Evolutionary conservation across 1,284 basidiomycete genomes (phyloP).

Genomic region (Meira miltonrushii): DNA sequence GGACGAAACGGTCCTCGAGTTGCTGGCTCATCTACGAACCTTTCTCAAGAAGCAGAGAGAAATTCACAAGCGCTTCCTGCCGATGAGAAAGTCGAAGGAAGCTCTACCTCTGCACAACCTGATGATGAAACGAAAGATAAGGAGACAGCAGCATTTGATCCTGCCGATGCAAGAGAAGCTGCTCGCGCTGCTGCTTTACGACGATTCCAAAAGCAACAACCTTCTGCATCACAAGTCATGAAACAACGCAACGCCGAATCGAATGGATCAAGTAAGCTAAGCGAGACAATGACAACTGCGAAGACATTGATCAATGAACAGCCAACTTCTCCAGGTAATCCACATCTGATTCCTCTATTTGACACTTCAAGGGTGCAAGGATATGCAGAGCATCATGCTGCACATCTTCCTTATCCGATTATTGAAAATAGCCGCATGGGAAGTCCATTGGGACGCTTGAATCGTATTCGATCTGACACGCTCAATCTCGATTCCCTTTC

Average conservation of each 20-base stretch:
- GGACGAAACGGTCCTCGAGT: not conserved
- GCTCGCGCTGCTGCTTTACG: conserved; percentile 12
- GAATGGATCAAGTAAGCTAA: conserved; percentile 18
- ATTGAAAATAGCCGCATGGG: not conserved
- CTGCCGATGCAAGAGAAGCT: conserved; percentile 21
- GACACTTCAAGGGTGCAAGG: conserved; percentile 29
- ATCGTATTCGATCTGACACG: not conserved
- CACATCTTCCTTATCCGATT: conserved; percentile 26
- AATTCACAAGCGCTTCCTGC: not conserved
- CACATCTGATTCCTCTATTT: conserved; percentile 38
- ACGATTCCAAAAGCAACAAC: not conserved
- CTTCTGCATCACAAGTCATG: not conserved
- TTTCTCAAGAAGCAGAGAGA: not conserved
- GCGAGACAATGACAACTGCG: conserved; percentile 4
- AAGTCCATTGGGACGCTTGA: not conserved
- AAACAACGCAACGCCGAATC: not conserved
- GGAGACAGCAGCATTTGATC: conserved; percentile 2
- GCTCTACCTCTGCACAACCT: not conserved
- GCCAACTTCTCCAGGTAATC: conserved; percentile 14
- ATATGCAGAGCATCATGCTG: conserved; percentile 29
- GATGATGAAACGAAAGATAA: conserved; percentile 3
- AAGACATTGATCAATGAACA: conserved; percentile 14
- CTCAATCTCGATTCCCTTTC: conserved; percentile 9
- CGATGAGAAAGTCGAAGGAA: not conserved
- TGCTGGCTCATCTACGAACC: not conserved